Evolutionary conservation across 371 early-diverging fungal genomes (phyloP).

Genomic region (Circinella minor): DNA sequence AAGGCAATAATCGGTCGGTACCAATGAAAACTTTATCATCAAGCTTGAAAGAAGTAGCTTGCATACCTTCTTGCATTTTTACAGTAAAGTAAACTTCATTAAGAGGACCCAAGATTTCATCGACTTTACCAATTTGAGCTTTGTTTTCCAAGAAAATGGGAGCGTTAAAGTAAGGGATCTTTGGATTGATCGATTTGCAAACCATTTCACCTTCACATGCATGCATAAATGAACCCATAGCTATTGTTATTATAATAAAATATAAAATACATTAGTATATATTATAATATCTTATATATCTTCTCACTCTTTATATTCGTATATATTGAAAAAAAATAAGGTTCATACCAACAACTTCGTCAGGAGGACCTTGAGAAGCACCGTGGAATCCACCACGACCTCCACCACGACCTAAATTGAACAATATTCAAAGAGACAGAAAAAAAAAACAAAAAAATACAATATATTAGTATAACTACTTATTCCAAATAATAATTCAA

Average conservation of each 20-base stretch:
- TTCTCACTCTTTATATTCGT: background rate
- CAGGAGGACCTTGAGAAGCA: conserved; percentile 76
- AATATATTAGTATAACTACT: no score
- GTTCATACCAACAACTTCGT: conserved; percentile 72
- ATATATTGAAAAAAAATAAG: background rate
- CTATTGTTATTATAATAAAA: conserved; percentile 36
- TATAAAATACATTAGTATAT: background rate
- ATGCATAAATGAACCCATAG: conserved; percentile 94
- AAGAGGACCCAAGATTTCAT: conserved; percentile 98
- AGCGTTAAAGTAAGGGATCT: conserved; percentile 99
- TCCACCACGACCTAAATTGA: conserved; percentile 64
- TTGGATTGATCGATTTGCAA: conserved; percentile 87
- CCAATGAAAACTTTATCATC: conserved; percentile 93
- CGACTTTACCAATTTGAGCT: conserved; percentile 99
- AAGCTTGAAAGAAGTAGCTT: conserved; percentile 89
- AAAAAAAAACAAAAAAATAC: background rate
- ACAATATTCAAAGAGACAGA: background rate
- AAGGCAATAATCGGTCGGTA: conserved; percentile 91
- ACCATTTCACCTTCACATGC: conserved; percentile 98
- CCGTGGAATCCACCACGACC: conserved; percentile 67
- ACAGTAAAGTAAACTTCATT: conserved; percentile 98
- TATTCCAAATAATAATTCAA: no score
- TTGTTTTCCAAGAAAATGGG: conserved; percentile 97
- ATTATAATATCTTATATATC: no score
- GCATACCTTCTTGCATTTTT: conserved; percentile 93